Base-by-base conservation (phyloP, 1,139 yeast genomes). In the Zygoascus sp. region DNA sequence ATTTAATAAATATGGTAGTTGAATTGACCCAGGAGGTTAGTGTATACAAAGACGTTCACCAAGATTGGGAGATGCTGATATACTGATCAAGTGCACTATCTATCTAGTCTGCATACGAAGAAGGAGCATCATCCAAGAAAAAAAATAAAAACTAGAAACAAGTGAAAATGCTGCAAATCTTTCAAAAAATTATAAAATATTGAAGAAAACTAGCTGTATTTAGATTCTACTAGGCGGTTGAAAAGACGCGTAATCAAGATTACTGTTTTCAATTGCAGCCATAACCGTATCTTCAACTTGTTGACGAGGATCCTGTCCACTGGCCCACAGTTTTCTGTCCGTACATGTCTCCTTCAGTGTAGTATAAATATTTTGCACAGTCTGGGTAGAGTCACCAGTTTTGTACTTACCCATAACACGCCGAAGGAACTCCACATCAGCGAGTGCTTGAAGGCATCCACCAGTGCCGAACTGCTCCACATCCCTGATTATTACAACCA, bases 401-500 rank as follows among this genome's bases (percentile, higher is more conserved):
- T 56, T 56, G 47, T 60, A 65, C 10, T 57, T 52, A 21, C 53
- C 53, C 63, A 69, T 57, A 15, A 63, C 63, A 40, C 57, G 57
- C 20, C 67, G 55, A 45, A 68, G 51, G 40, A 70, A 68, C 48
- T 70, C 72, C 19, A 69, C 58, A 45, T 71, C 75, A 2, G 72
- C 66, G 5, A 66, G 57, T 1, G 63, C 67, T 50, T 69, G 75
- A 32, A 69, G 53, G 40, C 64, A 57, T 2, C 74, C 75, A 9
- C 61, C 62, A 4, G 59, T 53, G 9, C 70, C 65, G 38, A 69
- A 64, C 25, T 51, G 49, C 44, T 69, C 73, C 7, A 69, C 53
- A 34, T 64, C 67, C 4, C 80, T 69, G 40, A 76, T 65, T 1
- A 67, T 62, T 30, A 71, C 72, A 43, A 76, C 65, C n/a, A 78